A percentile compares a stretch with the other conserved stretches of the same genome.
Evolutionary conservation across 805 yeast species (phyloP).

Genomic region (Yamadazyma sp.): DNA sequence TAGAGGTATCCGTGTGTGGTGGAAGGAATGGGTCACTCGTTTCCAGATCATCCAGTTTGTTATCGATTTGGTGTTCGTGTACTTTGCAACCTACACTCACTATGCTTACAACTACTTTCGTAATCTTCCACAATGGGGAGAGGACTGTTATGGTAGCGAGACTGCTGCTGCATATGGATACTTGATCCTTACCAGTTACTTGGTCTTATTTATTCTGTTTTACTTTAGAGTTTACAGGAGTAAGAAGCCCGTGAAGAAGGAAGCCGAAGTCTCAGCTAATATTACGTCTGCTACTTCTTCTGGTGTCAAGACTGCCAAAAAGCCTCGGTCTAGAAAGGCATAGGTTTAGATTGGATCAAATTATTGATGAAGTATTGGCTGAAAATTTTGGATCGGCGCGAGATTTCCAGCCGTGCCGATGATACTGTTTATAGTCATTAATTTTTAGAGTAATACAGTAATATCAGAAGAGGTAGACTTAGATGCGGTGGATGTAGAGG

Average conservation of each 20-base stretch:
- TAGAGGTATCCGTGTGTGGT: slow-evolving; percentile 94
- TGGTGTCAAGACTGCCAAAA: slow-evolving; percentile 2
- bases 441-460: too few species aligned
- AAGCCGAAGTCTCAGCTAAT: slow-evolving; percentile 6
- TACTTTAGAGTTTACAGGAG: slow-evolving; percentile 76
- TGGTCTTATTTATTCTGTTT: slow-evolving; percentile 88
- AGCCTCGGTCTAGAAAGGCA: slow-evolving; percentile 12
- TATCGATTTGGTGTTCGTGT: slow-evolving; percentile 85
- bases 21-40: slow-evolving; percentile 99
- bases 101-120: slow-evolving; percentile 69
- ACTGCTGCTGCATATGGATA: slow-evolving; percentile 92
- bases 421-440: too few species aligned
- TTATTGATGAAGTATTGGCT: too few species aligned
- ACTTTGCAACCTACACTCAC: slow-evolving; percentile 91
- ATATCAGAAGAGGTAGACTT: too few species aligned
- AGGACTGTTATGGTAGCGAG: slow-evolving; percentile 85
- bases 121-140: slow-evolving; percentile 64
- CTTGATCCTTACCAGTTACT: slow-evolving; percentile 80
- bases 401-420: slow-evolving; percentile 1
- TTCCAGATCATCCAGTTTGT: slow-evolving; percentile 93
- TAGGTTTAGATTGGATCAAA: too few species aligned
- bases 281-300: slow-evolving; percentile 4
- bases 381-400: slow-evolving; percentile 8
- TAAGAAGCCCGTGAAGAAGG: slow-evolving; percentile 23
- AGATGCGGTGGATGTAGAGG: too few species aligned